These are phyloP conservation scores for Trichoderma hamatum DNA, from an alignment of 2,329 filamentous ascomycete genomes.

Conservation along the genomic window DNA sequence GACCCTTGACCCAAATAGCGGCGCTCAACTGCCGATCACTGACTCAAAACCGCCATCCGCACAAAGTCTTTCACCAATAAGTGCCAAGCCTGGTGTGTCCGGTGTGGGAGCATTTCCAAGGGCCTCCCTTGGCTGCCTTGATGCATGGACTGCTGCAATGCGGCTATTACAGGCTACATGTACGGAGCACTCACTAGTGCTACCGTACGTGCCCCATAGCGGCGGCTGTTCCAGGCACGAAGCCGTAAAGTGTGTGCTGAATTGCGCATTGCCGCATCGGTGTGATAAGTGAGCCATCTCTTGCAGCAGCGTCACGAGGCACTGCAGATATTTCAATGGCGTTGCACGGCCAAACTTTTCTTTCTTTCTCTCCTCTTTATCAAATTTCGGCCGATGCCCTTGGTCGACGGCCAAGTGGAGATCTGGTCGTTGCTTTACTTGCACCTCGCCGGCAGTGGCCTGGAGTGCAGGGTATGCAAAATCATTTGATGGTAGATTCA, in stretches of 20 bases:
- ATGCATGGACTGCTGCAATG: neutral
- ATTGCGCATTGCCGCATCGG: neutral
- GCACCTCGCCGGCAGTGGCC: neutral
- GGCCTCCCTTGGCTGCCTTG: neutral
- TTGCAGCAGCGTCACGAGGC: neutral
- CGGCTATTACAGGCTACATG: neutral
- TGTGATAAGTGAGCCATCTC: neutral
- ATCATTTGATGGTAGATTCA: too few relatives aligned
- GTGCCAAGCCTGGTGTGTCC: neutral
- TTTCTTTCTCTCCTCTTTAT: neutral
- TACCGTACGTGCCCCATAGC: neutral
- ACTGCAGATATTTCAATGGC: neutral
- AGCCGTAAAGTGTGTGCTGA: neutral
- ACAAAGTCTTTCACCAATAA: neutral
- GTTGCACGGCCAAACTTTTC: neutral
- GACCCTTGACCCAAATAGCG: neutral
- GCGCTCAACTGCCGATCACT: neutral
- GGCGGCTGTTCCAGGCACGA: neutral
- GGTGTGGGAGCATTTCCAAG: neutral
- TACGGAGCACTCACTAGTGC: neutral
- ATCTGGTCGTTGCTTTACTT: neutral
- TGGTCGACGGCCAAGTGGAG: neutral
- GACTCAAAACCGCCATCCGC: neutral
- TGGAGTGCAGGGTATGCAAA: neutral
- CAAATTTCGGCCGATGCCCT: neutral